phyloP scores from a whole-genome alignment of 2,329 filamentous ascomycete genomes.

The Fusarium subtropicale region DNA sequence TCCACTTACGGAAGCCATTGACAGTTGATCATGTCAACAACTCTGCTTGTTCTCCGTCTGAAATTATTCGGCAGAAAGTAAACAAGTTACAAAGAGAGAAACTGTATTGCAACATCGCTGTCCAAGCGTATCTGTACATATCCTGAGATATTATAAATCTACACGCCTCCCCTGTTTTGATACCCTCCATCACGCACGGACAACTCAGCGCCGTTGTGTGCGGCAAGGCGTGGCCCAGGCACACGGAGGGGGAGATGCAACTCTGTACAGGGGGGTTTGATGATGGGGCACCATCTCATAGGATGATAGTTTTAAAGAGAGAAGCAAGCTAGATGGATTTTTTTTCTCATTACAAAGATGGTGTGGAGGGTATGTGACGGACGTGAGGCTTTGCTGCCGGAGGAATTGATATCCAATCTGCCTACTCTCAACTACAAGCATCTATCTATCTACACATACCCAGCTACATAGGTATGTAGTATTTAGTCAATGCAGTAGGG shows the following conservation, averaged over 20 bases:
- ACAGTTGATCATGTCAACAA: conserved; percentile 4
- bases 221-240: conserved; percentile 43
- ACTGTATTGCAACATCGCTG: conserved; percentile 19
- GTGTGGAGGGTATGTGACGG: conserved; percentile 34
- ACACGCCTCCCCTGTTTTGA: conserved; percentile 37
- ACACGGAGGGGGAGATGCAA: conserved; percentile 38
- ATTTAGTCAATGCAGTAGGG: conserved; percentile 32
- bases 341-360: conserved; percentile 22
- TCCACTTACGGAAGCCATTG: conserved; percentile 26
- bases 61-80: conserved; percentile 11
- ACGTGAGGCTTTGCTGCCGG: conserved; percentile 17
- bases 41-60: background rate
- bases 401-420: conserved; percentile 22
- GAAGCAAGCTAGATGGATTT: conserved; percentile 33
- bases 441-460: conserved; percentile 2
- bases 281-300: conserved; percentile 60
- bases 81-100: conserved; percentile 23
- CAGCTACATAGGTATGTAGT: conserved; percentile 7
- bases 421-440: conserved; percentile 1
- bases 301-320: conserved; percentile 43
- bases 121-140: conserved; percentile 42
- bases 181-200: conserved; percentile 50
- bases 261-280: conserved; percentile 47
- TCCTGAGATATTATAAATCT: conserved; percentile 11
- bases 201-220: conserved; percentile 48